Evolutionary conservation across 2,329 filamentous ascomycete genomes (phyloP).

Genomic region (Ophiobolus disseminans): DNA sequence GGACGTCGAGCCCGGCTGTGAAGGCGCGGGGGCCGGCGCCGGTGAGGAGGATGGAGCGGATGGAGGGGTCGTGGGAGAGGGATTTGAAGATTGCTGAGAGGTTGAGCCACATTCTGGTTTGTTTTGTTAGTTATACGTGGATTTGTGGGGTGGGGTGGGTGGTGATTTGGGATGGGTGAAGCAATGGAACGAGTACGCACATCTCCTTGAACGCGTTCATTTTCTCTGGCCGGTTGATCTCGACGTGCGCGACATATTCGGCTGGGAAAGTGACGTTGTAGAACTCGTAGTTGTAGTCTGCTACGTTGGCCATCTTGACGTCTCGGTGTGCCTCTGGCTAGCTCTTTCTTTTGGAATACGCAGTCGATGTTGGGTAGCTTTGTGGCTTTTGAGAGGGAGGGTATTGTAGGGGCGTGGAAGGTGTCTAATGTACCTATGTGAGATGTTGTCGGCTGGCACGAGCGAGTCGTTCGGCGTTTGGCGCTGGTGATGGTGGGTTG

Average conservation of each 20-base stretch:
- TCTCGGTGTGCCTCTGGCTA: constrained; percentile 1
- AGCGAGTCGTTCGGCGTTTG: constrained; percentile 27
- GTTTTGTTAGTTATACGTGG: neutral
- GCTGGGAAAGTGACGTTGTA: constrained; percentile 77
- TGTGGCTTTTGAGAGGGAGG: neutral
- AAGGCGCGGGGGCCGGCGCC: constrained; percentile 85
- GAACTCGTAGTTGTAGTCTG: constrained; percentile 62
- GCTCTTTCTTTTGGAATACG: constrained; percentile 11
- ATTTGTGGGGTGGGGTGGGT: neutral
- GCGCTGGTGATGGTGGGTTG: constrained; percentile 6
- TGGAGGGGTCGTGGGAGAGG: constrained; percentile 73
- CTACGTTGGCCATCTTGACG: constrained; percentile 33
- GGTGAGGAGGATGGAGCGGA: constrained; percentile 80
- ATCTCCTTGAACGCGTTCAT: constrained; percentile 84
- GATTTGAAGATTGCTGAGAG: constrained; percentile 73
- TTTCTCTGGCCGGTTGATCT: constrained; percentile 87
- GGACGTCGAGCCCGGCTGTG: constrained; percentile 82
- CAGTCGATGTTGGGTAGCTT: neutral
- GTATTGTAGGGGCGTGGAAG: neutral
- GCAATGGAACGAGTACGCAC: constrained; percentile 49
- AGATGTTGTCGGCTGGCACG: constrained; percentile 13
- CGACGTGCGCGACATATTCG: constrained; percentile 82
- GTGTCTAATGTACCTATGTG: too few relatives aligned
- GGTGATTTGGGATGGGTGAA: neutral
- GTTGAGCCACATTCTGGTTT: constrained; percentile 79